Evolutionary conservation across 139 green algal species (phyloP).

Genomic region (Auxenochlorella pyrenoidosa): DNA sequence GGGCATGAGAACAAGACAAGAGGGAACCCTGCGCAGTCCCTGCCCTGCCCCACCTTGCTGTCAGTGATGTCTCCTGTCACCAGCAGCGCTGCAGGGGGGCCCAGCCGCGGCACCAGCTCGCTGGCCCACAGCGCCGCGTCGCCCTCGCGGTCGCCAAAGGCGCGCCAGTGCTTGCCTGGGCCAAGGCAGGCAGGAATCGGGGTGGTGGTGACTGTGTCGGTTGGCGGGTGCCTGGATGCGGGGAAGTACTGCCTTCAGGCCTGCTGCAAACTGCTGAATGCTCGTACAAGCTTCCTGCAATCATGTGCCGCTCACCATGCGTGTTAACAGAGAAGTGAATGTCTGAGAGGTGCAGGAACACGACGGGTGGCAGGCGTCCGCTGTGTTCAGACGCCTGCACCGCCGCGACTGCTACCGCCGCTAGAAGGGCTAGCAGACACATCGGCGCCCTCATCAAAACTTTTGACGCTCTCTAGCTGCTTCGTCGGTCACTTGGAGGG

Average conservation of each 20-base stretch:
- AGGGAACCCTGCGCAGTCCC: not conserved
- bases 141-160: slow-evolving; percentile 58
- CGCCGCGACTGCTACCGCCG: not conserved
- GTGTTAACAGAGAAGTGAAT: slow-evolving; percentile 49
- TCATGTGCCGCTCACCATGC: not conserved
- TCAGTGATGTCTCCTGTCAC: slow-evolving; percentile 73
- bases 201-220: no score
- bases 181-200: no score
- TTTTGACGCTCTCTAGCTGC: no score
- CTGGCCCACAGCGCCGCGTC: slow-evolving; percentile 52
- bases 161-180: slow-evolving; percentile 22
- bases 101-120: slow-evolving; percentile 35
- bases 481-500: no score
- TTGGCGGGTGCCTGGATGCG: no score
- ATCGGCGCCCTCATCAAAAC: not conserved
- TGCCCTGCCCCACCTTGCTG: slow-evolving; percentile 44
- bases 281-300: no score
- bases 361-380: not conserved
- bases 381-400: not conserved
- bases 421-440: not conserved
- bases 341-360: slow-evolving; percentile 45
- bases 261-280: no score
- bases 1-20: not conserved
- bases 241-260: no score
- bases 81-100: slow-evolving; percentile 50